Percentiles rank a stretch among this genome's conserved stretches.
Evolutionary conservation across 495 filamentous ascomycete genomes (phyloP).

Genomic region (Tuber calosporum): DNA sequence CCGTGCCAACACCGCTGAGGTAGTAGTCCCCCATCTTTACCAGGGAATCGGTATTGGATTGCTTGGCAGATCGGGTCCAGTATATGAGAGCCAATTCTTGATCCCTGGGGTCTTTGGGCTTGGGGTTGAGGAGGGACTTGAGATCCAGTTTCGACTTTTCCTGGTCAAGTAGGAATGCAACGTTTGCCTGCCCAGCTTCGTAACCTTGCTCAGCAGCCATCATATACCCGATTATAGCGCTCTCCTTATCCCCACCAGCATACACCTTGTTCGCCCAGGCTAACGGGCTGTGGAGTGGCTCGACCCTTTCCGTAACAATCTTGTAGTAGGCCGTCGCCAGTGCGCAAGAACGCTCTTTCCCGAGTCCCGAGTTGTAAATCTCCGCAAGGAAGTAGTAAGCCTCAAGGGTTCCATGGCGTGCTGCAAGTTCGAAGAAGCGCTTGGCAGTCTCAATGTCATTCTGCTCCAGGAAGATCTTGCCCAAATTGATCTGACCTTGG

Average conservation of each 20-base stretch:
- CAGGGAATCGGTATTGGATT: conserved; percentile 84
- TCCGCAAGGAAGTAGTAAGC: conserved; percentile 94
- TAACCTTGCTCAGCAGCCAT: conserved; percentile 96
- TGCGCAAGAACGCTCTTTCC: conserved; percentile 69
- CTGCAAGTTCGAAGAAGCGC: conserved; percentile 87
- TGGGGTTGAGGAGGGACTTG: conserved; percentile 38
- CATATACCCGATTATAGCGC: conserved; percentile 75
- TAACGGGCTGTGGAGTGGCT: conserved; percentile 76
- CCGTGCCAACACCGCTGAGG: conserved; percentile 66
- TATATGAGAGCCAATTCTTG: conserved; percentile 70
- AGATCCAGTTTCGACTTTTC: conserved; percentile 59
- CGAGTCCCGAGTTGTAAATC: conserved; percentile 72
- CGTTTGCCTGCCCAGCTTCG: conserved; percentile 86
- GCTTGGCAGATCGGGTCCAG: conserved; percentile 93
- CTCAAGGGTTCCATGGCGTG: conserved; percentile 79
- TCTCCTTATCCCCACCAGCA: conserved; percentile 74
- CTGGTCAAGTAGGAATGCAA: conserved; percentile 83
- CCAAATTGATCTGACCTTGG: conserved; percentile 74
- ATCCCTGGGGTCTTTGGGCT: conserved; percentile 17
- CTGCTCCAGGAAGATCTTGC: conserved; percentile 83
- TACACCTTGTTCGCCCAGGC: conserved; percentile 78
- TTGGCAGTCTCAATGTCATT: conserved; percentile 65
- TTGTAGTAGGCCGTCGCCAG: conserved; percentile 88
- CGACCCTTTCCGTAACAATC: conserved; percentile 82
- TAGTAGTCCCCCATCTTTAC: conserved; percentile 99